A percentile compares a stretch with the other conserved stretches of the same genome.
Evolutionary conservation across 768 basidiomycete species (phyloP).

Genomic region (Fomitopsis pulvina): DNA sequence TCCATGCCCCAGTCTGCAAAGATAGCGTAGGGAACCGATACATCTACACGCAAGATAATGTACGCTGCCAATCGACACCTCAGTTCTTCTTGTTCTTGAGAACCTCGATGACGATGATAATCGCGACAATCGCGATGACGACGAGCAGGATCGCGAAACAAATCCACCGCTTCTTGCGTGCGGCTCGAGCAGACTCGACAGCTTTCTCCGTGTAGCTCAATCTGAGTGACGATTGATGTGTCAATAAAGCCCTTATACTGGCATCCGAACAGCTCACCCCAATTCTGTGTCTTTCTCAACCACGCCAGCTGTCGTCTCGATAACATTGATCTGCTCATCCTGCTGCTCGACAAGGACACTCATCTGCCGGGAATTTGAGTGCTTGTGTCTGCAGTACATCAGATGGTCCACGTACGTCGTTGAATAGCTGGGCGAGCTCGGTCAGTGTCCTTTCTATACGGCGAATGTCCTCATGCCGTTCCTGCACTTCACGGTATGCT

Average conservation of each 20-base stretch:
- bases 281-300: conserved; percentile 82
- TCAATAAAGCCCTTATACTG: too few species aligned
- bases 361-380: conserved; percentile 50
- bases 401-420: conserved; percentile 53
- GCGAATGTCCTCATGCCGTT: conserved; percentile 92
- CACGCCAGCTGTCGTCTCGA: conserved; percentile 68
- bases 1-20: conserved; percentile 3
- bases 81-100: conserved; percentile 32
- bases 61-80: neutral
- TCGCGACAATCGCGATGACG: conserved; percentile 60
- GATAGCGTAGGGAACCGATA: conserved; percentile 5
- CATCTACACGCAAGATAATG: neutral
- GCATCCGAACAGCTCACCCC: conserved; percentile 49
- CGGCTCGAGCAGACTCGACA: conserved; percentile 77
- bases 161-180: conserved; percentile 96
- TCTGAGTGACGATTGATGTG: conserved; percentile 32
- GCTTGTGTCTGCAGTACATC: neutral
- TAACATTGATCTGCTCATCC: conserved; percentile 77
- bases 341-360: conserved; percentile 92
- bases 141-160: conserved; percentile 74
- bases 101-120: conserved; percentile 55
- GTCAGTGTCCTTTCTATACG: conserved; percentile 90
- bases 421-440: conserved; percentile 93
- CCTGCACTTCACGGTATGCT: conserved; percentile 96
- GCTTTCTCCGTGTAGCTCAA: conserved; percentile 82